These are phyloP conservation scores for Fusarium napiforme DNA, from an alignment of 2,329 filamentous ascomycete genomes.

Conservation along the genomic window DNA sequence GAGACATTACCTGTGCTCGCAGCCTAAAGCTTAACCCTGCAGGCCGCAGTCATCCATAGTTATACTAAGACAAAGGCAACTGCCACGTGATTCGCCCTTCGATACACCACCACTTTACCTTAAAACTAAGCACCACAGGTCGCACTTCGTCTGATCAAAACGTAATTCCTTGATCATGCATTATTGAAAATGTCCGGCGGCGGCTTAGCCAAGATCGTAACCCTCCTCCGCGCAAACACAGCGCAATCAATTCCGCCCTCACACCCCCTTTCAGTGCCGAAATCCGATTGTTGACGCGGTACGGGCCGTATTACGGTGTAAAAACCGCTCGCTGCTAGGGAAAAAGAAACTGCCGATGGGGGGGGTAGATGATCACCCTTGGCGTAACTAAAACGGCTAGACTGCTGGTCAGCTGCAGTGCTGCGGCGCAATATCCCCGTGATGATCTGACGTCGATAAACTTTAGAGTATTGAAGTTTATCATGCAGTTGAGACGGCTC, in stretches of 20 bases:
- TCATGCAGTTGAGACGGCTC: not conserved
- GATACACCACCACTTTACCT: no score
- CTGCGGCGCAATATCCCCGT: not conserved
- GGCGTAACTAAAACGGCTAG: not conserved
- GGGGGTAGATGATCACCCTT: not conserved
- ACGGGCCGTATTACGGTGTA: not conserved
- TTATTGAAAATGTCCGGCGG: not conserved
- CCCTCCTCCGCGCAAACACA: not conserved
- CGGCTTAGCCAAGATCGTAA: not conserved
- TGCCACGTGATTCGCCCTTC: no score
- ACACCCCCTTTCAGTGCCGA: not conserved
- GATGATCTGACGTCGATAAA: not conserved
- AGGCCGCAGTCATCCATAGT: no score
- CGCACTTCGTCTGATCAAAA: accelerated
- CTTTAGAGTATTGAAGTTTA: not conserved
- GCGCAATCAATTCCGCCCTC: not conserved
- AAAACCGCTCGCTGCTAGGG: not conserved
- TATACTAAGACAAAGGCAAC: no score
- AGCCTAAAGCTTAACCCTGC: no score
- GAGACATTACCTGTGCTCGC: no score
- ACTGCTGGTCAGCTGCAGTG: not conserved
- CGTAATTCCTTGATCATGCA: accelerated
- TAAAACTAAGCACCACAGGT: accelerated
- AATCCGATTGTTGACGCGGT: not conserved
- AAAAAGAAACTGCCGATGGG: not conserved